Evolutionary conservation across 176 grass and related monocot species (phyloP), one percentile per base, ranked within the genome.

Genomic region (Chrysopogon serrulatus): DNA sequence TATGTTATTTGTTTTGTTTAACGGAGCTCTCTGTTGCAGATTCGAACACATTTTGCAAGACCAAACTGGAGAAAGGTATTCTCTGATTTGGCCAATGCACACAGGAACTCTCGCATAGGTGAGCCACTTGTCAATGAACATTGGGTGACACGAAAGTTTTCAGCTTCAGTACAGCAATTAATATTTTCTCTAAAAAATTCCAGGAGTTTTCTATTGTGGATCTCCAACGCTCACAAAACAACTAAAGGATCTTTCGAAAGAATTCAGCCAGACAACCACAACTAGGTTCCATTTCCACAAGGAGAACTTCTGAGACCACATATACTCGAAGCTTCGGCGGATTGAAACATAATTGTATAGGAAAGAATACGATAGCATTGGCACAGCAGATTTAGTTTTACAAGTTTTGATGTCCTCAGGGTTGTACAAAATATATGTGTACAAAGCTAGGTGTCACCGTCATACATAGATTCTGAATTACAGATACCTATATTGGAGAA

Each of bases 1-100:
- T 57, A 5, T 57, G 23, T 24, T 57, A 24, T 57, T 24, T 42
- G 40, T 30, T 14, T 36, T 41, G 23, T 24, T 26, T 35, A 59
- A 74, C 43, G 76, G 18, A 78, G 35, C 42, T 13, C 65, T 74
- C 42, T 74, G 49, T 85, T 79, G 45, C 83, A 99, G 93, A 99
- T 99, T 82, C 91, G 91, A 28, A 99, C 97, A 63, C 96, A 99
- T 79, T 99, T 96, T 82, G 97, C 97, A 47, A 94, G 97, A 63
- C 97, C 97, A 36, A 99, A 99, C 49, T 99, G 97, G 97, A 99
- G 97, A 78, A 99, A 96, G 73, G 97, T 99, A 33, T 99, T 99
- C 49, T 83, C 89, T 41, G 91, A 99, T 88, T 88, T 96, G 68
- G 93, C 97, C 23, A 89, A 80, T 68, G 71, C 85, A 26, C 97